Evolutionary conservation across 495 filamentous ascomycete genomes (phyloP).

Genomic region (Niebla homalea): DNA sequence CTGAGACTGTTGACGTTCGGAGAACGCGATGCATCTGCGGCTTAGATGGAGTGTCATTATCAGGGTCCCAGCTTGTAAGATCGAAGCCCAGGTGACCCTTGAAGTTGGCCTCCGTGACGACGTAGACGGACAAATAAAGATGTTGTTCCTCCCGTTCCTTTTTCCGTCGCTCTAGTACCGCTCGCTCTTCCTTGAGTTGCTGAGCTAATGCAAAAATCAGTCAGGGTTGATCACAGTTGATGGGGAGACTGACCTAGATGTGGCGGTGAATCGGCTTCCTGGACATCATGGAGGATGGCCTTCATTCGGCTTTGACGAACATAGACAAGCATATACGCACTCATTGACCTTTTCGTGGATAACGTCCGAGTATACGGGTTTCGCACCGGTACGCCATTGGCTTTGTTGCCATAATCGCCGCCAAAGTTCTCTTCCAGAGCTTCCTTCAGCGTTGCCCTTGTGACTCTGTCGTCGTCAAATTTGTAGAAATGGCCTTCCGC

Average conservation of each 20-base stretch:
- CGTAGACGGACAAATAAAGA: constrained; percentile 70
- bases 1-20: constrained; percentile 55
- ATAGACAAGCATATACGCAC: constrained; percentile 98
- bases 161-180: constrained; percentile 51
- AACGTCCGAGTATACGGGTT: constrained; percentile 54
- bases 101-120: constrained; percentile 69
- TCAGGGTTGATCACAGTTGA: background rate
- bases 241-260: constrained; percentile 55
- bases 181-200: constrained; percentile 69
- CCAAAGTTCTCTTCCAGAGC: constrained; percentile 95
- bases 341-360: constrained; percentile 59
- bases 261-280: constrained; percentile 59
- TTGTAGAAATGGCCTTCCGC: constrained; percentile 92
- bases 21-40: constrained; percentile 55
- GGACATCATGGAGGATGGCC: constrained; percentile 61
- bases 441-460: constrained; percentile 79
- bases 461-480: constrained; percentile 95
- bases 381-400: constrained; percentile 43
- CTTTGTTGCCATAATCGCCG: constrained; percentile 60
- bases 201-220: constrained; percentile 38
- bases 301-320: constrained; percentile 75
- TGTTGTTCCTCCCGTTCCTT: constrained; percentile 91
- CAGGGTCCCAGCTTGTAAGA: constrained; percentile 58
- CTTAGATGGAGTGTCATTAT: constrained; percentile 29
- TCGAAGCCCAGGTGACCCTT: constrained; percentile 73